Evolutionary conservation across 2,329 filamentous ascomycete species (phyloP).

Genomic region (Emergomyces africanus): DNA sequence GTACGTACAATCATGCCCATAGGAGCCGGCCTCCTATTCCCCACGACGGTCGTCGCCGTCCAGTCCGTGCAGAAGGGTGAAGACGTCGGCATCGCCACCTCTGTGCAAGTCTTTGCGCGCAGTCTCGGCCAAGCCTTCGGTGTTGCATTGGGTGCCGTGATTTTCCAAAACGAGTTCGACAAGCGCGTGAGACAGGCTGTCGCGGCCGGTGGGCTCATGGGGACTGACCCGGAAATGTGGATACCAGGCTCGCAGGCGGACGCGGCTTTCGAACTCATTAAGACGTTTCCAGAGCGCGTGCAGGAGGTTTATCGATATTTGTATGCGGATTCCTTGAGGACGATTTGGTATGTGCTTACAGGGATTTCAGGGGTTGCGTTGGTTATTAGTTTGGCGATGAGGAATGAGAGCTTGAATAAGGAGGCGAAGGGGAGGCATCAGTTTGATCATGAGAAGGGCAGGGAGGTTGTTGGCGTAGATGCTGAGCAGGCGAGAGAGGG

Average conservation of each 20-base stretch:
- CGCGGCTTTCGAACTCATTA: not conserved
- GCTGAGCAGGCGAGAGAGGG: not conserved
- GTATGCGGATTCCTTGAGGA: slow-evolving; percentile 2
- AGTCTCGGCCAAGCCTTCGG: slow-evolving; percentile 2
- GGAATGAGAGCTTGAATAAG: slow-evolving; percentile 2
- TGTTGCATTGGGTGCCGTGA: slow-evolving; percentile 1
- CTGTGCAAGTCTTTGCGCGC: not conserved
- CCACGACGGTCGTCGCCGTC: not conserved
- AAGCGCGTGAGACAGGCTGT: not conserved
- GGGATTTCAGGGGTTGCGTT: not conserved
- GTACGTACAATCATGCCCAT: slow-evolving; percentile 2
- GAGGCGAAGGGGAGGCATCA: not conserved
- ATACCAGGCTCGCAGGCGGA: not conserved
- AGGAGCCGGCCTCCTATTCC: slow-evolving; percentile 1
- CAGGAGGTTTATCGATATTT: not conserved
- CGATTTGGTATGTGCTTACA: slow-evolving; percentile 3
- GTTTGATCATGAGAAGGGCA: not conserved
- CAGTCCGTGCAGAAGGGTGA: not conserved
- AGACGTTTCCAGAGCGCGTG: not conserved
- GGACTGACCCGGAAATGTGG: not conserved
- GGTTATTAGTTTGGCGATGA: not conserved
- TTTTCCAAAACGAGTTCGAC: slow-evolving; percentile 2
- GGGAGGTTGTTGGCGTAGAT: not conserved
- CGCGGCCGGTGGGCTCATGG: not conserved
- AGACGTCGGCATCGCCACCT: slow-evolving; percentile 3